Evolutionary conservation across 495 filamentous ascomycete genomes (phyloP).

Genomic region (Penicillium bovifimosum): DNA sequence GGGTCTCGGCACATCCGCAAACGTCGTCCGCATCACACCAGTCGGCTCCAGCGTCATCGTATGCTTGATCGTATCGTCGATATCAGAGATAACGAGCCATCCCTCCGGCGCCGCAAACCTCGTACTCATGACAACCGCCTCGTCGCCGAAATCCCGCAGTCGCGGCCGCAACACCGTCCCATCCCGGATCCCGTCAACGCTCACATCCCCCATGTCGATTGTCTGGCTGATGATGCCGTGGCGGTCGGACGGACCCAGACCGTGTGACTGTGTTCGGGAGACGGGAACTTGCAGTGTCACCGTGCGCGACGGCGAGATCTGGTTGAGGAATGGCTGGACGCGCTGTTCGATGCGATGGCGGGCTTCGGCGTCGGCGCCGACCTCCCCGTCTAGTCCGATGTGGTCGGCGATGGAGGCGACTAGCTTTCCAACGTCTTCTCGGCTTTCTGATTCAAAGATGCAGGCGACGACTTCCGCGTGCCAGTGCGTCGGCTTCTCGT

Average conservation of each 20-base stretch:
- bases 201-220: constrained; percentile 32
- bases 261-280: constrained; percentile 37
- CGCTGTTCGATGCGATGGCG: constrained; percentile 63
- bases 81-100: constrained; percentile 85
- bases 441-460: constrained; percentile 66
- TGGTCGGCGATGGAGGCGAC: constrained; percentile 68
- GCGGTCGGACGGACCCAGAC: constrained; percentile 61
- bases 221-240: constrained; percentile 66
- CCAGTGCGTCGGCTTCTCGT: constrained; percentile 48
- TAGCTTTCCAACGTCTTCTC: constrained; percentile 56
- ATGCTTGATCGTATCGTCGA: constrained; percentile 94
- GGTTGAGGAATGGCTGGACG: constrained; percentile 70
- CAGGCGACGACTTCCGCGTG: constrained; percentile 75
- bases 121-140: constrained; percentile 53
- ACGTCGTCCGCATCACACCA: constrained; percentile 78
- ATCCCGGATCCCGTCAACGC: constrained; percentile 18
- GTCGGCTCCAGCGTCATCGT: constrained; percentile 73
- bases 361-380: constrained; percentile 52
- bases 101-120: constrained; percentile 70
- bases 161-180: constrained; percentile 30
- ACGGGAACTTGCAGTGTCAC: constrained; percentile 55
- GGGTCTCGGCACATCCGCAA: constrained; percentile 65
- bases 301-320: constrained; percentile 61
- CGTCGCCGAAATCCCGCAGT: constrained; percentile 35
- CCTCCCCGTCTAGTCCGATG: constrained; percentile 57